phyloP scores from a whole-genome alignment of 2,329 filamentous ascomycete genomes.

The Talaromyces sp. region DNA sequence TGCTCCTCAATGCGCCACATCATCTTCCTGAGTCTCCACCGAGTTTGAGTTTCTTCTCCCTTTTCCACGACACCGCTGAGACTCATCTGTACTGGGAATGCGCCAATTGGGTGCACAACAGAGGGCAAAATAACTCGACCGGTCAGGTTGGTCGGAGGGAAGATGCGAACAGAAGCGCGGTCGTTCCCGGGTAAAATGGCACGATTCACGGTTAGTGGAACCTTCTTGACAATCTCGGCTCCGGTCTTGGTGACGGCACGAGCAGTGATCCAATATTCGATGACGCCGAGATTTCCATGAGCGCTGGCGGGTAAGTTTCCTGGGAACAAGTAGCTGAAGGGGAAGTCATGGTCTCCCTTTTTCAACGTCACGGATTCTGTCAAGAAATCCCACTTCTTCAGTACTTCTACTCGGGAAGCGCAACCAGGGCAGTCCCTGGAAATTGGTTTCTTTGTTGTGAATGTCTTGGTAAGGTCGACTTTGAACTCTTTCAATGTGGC shows the following conservation, averaged over 20 bases:
- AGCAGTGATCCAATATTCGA: conserved; percentile 74
- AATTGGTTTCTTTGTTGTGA: conserved; percentile 76
- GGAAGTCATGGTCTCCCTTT: conserved; percentile 67
- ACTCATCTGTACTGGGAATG: conserved; percentile 71
- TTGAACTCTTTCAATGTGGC: conserved; percentile 65
- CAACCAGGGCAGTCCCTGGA: conserved; percentile 74
- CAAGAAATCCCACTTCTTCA: conserved; percentile 76
- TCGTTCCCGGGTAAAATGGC: conserved; percentile 73
- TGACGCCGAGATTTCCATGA: conserved; percentile 64
- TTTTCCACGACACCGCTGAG: conserved; percentile 82
- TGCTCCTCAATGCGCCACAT: conserved; percentile 92
- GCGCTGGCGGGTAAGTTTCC: conserved; percentile 82
- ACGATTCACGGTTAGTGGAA: conserved; percentile 68
- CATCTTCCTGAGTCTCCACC: conserved; percentile 87
- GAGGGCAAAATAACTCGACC: conserved; percentile 76
- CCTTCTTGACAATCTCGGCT: conserved; percentile 60
- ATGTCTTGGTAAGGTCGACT: conserved; percentile 65
- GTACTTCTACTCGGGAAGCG: conserved; percentile 62
- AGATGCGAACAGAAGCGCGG: conserved; percentile 87
- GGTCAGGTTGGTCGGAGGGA: conserved; percentile 91
- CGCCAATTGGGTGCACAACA: conserved; percentile 79
- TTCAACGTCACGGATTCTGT: conserved; percentile 44
- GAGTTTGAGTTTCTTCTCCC: conserved; percentile 61
- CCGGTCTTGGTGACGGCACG: conserved; percentile 56
- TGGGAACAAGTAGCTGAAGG: conserved; percentile 80